Evolutionary conservation across 306 rosid species (phyloP), one percentile per base, ranked within the genome.

Genomic region (Rosa chinensis): DNA sequence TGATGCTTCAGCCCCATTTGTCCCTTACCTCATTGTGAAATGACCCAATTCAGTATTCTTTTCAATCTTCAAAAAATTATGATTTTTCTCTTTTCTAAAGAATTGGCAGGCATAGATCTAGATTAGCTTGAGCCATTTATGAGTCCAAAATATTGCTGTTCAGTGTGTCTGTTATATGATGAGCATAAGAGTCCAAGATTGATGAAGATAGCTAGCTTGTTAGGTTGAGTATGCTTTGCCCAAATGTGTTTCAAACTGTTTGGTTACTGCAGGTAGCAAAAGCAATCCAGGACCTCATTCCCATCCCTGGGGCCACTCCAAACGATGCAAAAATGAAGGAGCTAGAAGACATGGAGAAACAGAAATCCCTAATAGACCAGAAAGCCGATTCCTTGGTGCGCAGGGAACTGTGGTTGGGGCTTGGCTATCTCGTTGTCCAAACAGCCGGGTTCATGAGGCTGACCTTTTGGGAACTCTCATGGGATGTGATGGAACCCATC

Each of bases 401-500:
- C 25, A 90, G 84, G 7, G 97, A 92, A 82, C 92, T 92, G 0
- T 85, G 89, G 92, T 73, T 86, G 1, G 97, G 97, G 28, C 83
- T 90, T 42, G 86, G 86, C 8, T 88, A 84, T 84, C 74, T 93
- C 13, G 80, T 83, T 39, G 52, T 82, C 77, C 93, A 89, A 74
- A 93, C 97, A 42, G 77, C 84, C 0, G 91, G 78, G 23, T 89
- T 86, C 89, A 83, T 93, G 90, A 89, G 98, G 89, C 89, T 93
- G 44, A 93, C 98, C 0, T 93, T 93, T 81, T 93, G 98, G 98
- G 98, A 93, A 79, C 98, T 93, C 1, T 84, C 90, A 0, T 93
- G 98, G 98, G 98, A 93, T 82, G 94, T 93, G 64, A 93, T 93
- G 97, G 98, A 93, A 77, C 98, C 98, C 39, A 86, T 93, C 59